Evolutionary conservation across 2,329 filamentous ascomycete genomes (phyloP), one percentile per base, ranked within the genome.

Genomic region (Nemania sp.): DNA sequence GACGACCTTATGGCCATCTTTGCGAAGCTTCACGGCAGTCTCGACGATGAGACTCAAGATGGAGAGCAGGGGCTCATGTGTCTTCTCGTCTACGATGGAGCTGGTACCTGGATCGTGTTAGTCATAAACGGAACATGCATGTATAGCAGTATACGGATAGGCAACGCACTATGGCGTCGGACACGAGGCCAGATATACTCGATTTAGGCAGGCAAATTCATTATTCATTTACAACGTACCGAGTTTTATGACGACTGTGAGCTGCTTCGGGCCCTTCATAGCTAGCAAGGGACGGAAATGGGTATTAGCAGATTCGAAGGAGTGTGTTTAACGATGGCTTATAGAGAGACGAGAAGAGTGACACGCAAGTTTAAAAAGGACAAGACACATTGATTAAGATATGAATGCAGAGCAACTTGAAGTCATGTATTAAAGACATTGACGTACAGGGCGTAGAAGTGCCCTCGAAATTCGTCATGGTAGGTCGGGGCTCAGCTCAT

Each of bases 41-140:
- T 98, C 92, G 66, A 98, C 95, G 67, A 99, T 97, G 62, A 94
- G 81, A 62, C 90, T 93, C 58, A 99, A 81, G 68, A 92, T 96
- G 4, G 93, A 95, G 40, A 99, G 84, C 37, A 97, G 85, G 3
- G 95, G 95, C 73, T 97, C 91, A 78, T 97, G 95, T 20, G 91
- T 96, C 73, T 88, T 90, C 75, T 99, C 95, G 78, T 98, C 92
- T 66, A 99, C 93, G 68, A 99, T 98, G n/a, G 95, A 98, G 76
- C 92, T 97, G 48, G 95, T 98, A 70, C 95, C 95, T 99, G 68
- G 62, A 21, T 7, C 2, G 3, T 37, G 54, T 65, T 37, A 63
- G 59, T 46, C 18, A 35, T 50, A 48, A 32, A 29, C 5, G 4
- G 18, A 29, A 20, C 35, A 35, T 17, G 21, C 35, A 35, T 17